Percentiles rank a stretch among this genome's conserved stretches.
phyloP scores from a whole-genome alignment of 2,329 filamentous ascomycete genomes.

The Zasmidium angulare region DNA sequence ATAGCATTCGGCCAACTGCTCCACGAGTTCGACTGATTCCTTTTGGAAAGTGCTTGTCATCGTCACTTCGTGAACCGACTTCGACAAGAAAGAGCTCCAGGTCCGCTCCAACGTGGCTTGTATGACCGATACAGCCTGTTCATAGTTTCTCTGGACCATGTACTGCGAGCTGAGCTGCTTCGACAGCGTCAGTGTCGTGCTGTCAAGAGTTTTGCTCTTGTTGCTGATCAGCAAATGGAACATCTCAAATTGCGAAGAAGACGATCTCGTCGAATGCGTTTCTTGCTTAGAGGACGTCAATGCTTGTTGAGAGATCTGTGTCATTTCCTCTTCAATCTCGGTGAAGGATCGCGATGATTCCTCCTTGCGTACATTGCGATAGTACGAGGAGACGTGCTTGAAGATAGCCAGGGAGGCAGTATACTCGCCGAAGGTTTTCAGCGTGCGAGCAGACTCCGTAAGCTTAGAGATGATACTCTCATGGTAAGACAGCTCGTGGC shows the following conservation, averaged over 20 bases:
- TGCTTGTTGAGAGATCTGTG: conserved; percentile 40
- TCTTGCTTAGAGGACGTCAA: conserved; percentile 36
- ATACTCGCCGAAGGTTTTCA: conserved; percentile 48
- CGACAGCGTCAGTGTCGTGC: conserved; percentile 43
- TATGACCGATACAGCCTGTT: conserved; percentile 48
- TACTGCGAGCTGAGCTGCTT: conserved; percentile 44
- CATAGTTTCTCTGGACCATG: conserved; percentile 48
- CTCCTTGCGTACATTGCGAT: conserved; percentile 39
- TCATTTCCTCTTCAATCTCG: conserved; percentile 45
- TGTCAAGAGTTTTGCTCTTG: conserved; percentile 41
- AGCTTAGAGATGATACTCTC: conserved; percentile 31
- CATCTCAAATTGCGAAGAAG: conserved; percentile 46
- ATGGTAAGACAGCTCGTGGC: conserved; percentile 36
- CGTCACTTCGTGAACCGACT: conserved; percentile 41
- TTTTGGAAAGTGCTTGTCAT: conserved; percentile 45
- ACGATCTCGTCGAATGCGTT: conserved; percentile 32
- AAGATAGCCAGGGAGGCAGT: conserved; percentile 45
- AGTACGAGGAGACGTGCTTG: conserved; percentile 38
- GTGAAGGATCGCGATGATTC: conserved; percentile 34
- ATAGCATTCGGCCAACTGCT: conserved; percentile 49
- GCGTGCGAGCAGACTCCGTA: conserved; percentile 44
- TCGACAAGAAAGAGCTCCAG: conserved; percentile 50
- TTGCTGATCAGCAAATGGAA: conserved; percentile 42
- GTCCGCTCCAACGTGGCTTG: conserved; percentile 46
- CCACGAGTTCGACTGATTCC: conserved; percentile 49